A percentile compares a stretch with the other conserved stretches of the same genome.
Conservation (phyloP, 805 yeast genomes). For the Zygoascus tannicola region DNA sequence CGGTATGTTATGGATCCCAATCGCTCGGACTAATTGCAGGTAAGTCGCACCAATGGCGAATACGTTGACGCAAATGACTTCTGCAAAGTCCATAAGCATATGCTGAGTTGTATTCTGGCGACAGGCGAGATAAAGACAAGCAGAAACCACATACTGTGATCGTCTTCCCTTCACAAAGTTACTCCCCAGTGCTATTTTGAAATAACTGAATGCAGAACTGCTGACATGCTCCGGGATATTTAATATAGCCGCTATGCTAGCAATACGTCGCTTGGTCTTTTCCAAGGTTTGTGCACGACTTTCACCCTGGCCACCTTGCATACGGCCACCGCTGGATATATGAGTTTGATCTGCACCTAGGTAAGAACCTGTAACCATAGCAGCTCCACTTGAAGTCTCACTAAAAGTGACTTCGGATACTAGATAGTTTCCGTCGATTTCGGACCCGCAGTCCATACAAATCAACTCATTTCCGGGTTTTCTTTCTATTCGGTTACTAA, state of each 20-base stretch:
- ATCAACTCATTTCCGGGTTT: conserved; percentile 21
- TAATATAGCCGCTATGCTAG: conserved; percentile 69
- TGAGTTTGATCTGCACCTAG: conserved; percentile 73
- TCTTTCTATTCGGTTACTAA: not conserved
- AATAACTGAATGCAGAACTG: conserved; percentile 85
- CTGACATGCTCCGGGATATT: conserved; percentile 75
- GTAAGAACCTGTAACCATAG: conserved; percentile 90
- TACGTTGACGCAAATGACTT: conserved; percentile 81
- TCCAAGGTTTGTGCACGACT: conserved; percentile 82
- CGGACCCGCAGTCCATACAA: conserved; percentile 78
- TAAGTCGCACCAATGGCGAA: conserved; percentile 95
- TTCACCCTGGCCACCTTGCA: conserved; percentile 36
- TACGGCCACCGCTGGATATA: conserved; percentile 45
- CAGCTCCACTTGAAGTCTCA: conserved; percentile 88
- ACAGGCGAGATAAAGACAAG: conserved; percentile 92
- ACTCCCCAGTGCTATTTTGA: conserved; percentile 70
- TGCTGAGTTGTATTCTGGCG: conserved; percentile 85
- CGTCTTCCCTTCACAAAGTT: conserved; percentile 96
- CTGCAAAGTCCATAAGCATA: conserved; percentile 91
- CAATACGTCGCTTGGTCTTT: conserved; percentile 72
- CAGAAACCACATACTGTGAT: conserved; percentile 90
- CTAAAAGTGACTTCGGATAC: conserved; percentile 94
- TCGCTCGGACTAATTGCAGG: conserved; percentile 78
- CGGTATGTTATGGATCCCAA: conserved; percentile 56
- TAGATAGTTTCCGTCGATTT: conserved; percentile 84